Evolutionary conservation across 805 yeast genomes (phyloP).

Genomic region (Ogataea methanolica): DNA sequence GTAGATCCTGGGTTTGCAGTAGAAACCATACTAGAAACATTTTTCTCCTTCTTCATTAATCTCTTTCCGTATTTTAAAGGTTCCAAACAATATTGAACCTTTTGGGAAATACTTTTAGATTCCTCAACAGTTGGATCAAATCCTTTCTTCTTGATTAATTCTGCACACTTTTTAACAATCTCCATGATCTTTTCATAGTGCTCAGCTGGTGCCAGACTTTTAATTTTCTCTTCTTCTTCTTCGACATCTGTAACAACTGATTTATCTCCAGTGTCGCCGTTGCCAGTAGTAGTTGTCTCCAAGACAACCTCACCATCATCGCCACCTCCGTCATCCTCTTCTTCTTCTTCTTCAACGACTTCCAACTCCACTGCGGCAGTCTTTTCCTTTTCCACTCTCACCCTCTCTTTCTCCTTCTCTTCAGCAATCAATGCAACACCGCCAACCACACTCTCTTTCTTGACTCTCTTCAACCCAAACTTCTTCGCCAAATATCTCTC

Average conservation of each 20-base stretch:
- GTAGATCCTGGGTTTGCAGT: not conserved
- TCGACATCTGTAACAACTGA: constrained; percentile 1
- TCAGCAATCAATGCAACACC: constrained; percentile 8
- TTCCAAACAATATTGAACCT: constrained; percentile 56
- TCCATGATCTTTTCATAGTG: constrained; percentile 42
- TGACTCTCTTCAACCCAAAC: constrained; percentile 35
- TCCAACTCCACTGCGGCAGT: constrained; percentile 2
- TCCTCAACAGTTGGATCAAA: constrained; percentile 52
- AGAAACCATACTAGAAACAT: not conserved
- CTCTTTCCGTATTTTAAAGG: constrained; percentile 37
- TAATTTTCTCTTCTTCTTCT: constrained; percentile 5
- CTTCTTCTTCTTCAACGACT: constrained; percentile 8
- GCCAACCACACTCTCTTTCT: constrained; percentile 9
- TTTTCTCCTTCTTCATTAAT: constrained; percentile 13
- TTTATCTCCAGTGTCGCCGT: not conserved
- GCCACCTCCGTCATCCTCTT: constrained; percentile 2
- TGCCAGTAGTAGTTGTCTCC: not conserved
- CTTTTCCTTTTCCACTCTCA: not conserved
- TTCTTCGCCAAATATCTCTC: constrained; percentile 64
- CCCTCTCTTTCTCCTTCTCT: constrained; percentile 4
- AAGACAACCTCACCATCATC: not conserved
- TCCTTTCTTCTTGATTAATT: constrained; percentile 35
- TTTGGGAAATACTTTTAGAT: constrained; percentile 58
- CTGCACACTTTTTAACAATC: constrained; percentile 46
- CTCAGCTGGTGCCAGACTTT: constrained; percentile 14